These are phyloP conservation scores for Pseudocercospora fijiensis DNA, from an alignment of 2,329 filamentous ascomycete species.

Conservation along the genomic window DNA sequence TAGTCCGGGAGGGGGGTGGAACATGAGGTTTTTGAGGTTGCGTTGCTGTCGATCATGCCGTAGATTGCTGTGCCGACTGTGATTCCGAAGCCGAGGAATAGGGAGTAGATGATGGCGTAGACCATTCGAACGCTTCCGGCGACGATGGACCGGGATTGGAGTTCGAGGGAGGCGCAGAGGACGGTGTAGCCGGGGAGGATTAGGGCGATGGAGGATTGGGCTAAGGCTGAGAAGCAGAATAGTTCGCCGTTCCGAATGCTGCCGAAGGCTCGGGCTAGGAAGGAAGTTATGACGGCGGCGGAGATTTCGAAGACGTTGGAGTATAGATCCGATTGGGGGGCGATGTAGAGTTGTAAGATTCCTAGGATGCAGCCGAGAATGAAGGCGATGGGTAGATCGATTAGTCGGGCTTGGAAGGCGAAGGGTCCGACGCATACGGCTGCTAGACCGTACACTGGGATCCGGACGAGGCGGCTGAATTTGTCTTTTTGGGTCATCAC, in stretches of 20 bases:
- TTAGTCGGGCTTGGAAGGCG: constrained; percentile 71
- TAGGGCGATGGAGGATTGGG: constrained; percentile 51
- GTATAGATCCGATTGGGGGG: constrained; percentile 71
- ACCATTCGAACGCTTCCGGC: constrained; percentile 55
- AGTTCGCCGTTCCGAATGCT: constrained; percentile 45
- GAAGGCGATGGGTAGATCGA: constrained; percentile 77
- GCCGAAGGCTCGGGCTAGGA: constrained; percentile 51
- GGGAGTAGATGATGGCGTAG: constrained; percentile 54
- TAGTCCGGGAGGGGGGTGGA: constrained; percentile 50
- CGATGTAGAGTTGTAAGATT: constrained; percentile 69
- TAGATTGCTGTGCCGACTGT: constrained; percentile 53
- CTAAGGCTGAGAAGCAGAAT: constrained; percentile 54
- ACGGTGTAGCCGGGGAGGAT: constrained; percentile 54
- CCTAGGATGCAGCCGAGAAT: constrained; percentile 73
- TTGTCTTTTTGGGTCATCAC: constrained; percentile 61
- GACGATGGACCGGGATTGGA: constrained; percentile 51
- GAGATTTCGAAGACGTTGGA: constrained; percentile 53
- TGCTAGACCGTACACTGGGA: constrained; percentile 72
- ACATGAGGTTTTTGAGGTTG: constrained; percentile 47
- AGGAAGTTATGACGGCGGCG: constrained; percentile 52
- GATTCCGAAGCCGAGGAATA: constrained; percentile 54
- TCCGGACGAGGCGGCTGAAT: constrained; percentile 49
- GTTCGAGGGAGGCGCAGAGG: constrained; percentile 51
- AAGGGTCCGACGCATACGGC: constrained; percentile 76
- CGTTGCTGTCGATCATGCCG: constrained; percentile 49